Evolutionary conservation across 805 yeast species (phyloP).

Genomic region (Candida montana): DNA sequence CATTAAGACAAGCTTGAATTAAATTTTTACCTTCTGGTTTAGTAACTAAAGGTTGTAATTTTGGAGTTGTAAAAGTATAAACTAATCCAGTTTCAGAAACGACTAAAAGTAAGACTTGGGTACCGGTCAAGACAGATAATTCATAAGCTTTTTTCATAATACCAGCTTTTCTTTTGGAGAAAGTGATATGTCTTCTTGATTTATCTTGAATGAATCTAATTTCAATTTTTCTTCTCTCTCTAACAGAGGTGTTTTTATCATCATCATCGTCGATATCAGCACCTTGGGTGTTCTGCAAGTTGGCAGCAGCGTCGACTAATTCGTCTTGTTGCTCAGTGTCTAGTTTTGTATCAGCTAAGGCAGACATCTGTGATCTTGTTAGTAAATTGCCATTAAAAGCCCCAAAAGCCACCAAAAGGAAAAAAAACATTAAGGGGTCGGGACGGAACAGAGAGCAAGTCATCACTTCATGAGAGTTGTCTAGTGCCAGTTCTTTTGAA

Average conservation of each 20-base stretch:
- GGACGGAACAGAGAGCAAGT: neutral
- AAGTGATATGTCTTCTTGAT: slow-evolving; percentile 95
- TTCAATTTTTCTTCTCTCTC: slow-evolving; percentile 86
- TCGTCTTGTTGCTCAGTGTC: slow-evolving; percentile 21
- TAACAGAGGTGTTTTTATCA: slow-evolving; percentile 38
- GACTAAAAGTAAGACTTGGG: slow-evolving; percentile 90
- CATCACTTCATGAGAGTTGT: no score
- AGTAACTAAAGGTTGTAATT: slow-evolving; percentile 94
- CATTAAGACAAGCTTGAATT: slow-evolving; percentile 94
- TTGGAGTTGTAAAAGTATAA: slow-evolving; percentile 98
- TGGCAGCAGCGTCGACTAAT: slow-evolving; percentile 14
- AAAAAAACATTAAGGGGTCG: neutral
- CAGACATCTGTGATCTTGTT: slow-evolving; percentile 15
- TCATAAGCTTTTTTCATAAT: slow-evolving; percentile 99
- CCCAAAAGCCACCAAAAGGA: neutral
- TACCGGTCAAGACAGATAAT: slow-evolving; percentile 91
- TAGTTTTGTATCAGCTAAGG: slow-evolving; percentile 21
- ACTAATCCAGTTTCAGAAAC: slow-evolving; percentile 98
- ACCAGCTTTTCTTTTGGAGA: slow-evolving; percentile 97
- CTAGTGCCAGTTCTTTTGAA: neutral
- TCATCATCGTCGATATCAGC: slow-evolving; percentile 41
- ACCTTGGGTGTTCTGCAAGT: slow-evolving; percentile 10
- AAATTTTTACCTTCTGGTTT: slow-evolving; percentile 95
- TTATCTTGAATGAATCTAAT: slow-evolving; percentile 96
- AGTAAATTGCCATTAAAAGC: neutral